Conservation (phyloP, 495 filamentous ascomycete species). For the Aspergillus saccharolyticus region DNA sequence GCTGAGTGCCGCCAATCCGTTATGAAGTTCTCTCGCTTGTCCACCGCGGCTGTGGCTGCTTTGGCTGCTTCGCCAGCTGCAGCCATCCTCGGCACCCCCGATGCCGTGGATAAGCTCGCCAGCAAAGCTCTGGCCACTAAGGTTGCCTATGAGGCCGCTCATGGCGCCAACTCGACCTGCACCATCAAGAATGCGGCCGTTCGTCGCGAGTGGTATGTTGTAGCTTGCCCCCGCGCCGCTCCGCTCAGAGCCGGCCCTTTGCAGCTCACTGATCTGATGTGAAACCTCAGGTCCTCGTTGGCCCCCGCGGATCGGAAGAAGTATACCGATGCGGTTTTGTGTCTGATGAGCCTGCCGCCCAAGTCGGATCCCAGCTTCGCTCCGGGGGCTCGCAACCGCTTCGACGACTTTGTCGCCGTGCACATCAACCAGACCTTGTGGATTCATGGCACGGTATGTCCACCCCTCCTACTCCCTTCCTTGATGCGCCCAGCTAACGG, state of each 20-base stretch:
- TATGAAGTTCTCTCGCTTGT: slow-evolving; percentile 13
- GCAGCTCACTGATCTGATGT: neutral
- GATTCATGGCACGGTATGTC: slow-evolving; percentile 51
- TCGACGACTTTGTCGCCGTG: slow-evolving; percentile 60
- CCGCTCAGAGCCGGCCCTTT: neutral
- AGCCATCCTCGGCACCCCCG: neutral
- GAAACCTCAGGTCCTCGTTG: slow-evolving; percentile 43
- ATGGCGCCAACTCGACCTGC: slow-evolving; percentile 12
- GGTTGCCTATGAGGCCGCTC: slow-evolving; percentile 9
- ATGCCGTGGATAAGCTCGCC: slow-evolving; percentile 12
- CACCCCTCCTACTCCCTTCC: neutral
- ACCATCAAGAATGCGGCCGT: slow-evolving; percentile 25
- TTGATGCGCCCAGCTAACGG: too few species aligned
- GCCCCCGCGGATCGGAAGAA: slow-evolving; percentile 38
- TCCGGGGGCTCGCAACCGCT: slow-evolving; percentile 49
- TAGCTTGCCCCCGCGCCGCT: neutral
- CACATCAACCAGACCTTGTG: slow-evolving; percentile 56
- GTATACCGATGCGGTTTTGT: slow-evolving; percentile 59
- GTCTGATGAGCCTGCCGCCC: slow-evolving; percentile 46
- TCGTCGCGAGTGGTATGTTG: slow-evolving; percentile 31
- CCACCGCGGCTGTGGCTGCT: slow-evolving; percentile 7
- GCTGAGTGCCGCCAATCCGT: neutral
- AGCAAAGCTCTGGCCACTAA: slow-evolving; percentile 13
- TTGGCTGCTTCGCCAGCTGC: slow-evolving; percentile 4
- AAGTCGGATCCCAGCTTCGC: slow-evolving; percentile 31